Evolutionary conservation across 495 filamentous ascomycete species (phyloP).

Genomic region (Penicillium ochrochloron): DNA sequence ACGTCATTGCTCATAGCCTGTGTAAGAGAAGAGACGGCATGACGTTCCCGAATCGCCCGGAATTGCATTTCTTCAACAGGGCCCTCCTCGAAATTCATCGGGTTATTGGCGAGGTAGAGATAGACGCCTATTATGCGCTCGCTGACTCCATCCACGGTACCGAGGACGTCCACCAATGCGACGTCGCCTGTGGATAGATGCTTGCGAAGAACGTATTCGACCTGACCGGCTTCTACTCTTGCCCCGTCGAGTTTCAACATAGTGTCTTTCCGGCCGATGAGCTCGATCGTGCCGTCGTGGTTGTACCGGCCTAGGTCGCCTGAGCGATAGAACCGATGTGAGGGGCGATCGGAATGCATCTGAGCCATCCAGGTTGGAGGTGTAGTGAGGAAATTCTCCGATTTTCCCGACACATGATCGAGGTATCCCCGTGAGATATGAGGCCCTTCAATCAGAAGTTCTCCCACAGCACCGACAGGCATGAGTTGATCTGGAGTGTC

Average conservation of each 20-base stretch:
- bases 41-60: slow-evolving; percentile 16
- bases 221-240: slow-evolving; percentile 76
- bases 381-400: slow-evolving; percentile 24
- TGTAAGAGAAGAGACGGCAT: slow-evolving; percentile 14
- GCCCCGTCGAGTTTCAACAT: slow-evolving; percentile 83
- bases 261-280: slow-evolving; percentile 76
- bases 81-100: slow-evolving; percentile 17
- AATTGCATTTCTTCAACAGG: slow-evolving; percentile 27
- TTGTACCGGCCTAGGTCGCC: slow-evolving; percentile 78
- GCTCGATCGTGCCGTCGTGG: slow-evolving; percentile 71
- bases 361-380: slow-evolving; percentile 24
- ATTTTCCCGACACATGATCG: slow-evolving; percentile 32
- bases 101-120: slow-evolving; percentile 26
- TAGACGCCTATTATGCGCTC: slow-evolving; percentile 32
- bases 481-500: slow-evolving; percentile 50
- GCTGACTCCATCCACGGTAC: slow-evolving; percentile 25
- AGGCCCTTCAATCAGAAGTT: slow-evolving; percentile 64
- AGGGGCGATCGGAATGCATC: slow-evolving; percentile 16
- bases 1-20: slow-evolving; percentile 16
- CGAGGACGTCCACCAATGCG: slow-evolving; percentile 33
- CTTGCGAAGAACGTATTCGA: slow-evolving; percentile 43
- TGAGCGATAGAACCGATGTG: slow-evolving; percentile 63
- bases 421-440: slow-evolving; percentile 58
- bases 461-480: slow-evolving; percentile 59
- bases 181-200: slow-evolving; percentile 23